Conservation (phyloP, 1,284 basidiomycete species). For the Ganoderma boninense region DNA sequence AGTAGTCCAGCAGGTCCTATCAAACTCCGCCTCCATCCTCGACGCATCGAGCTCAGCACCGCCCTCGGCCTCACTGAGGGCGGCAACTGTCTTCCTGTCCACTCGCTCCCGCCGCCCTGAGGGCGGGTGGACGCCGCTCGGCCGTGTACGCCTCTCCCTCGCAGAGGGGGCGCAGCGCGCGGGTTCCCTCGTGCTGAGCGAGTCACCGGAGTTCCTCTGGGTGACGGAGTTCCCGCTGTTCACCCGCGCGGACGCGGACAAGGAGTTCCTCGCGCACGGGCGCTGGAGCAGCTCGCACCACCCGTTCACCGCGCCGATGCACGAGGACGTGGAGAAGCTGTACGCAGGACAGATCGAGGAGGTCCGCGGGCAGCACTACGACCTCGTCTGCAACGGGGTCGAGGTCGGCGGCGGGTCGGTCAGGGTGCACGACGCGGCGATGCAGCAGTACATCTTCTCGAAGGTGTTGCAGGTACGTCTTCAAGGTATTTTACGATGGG, state of each 20-base stretch:
- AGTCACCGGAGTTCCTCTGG: slow-evolving; percentile 89
- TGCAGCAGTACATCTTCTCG: slow-evolving; percentile 88
- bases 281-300: slow-evolving; percentile 94
- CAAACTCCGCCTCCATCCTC: slow-evolving; percentile 8
- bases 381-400: slow-evolving; percentile 94
- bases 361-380: slow-evolving; percentile 95
- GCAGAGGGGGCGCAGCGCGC: slow-evolving; percentile 67
- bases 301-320: slow-evolving; percentile 97
- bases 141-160: slow-evolving; percentile 77
- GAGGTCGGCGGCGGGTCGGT: slow-evolving; percentile 96
- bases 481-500: background rate
- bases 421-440: slow-evolving; percentile 85
- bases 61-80: slow-evolving; percentile 30
- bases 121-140: slow-evolving; percentile 89
- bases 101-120: slow-evolving; percentile 54
- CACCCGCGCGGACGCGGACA: slow-evolving; percentile 88
- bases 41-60: slow-evolving; percentile 32
- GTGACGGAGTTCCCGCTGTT: slow-evolving; percentile 96
- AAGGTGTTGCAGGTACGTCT: slow-evolving; percentile 76
- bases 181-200: slow-evolving; percentile 55
- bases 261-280: slow-evolving; percentile 84
- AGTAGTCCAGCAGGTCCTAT: slow-evolving; percentile 37
- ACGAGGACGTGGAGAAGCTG: slow-evolving; percentile 81
- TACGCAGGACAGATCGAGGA: slow-evolving; percentile 71
- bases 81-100: slow-evolving; percentile 53